Conservation (phyloP, 352 stramenopile species). For the Phytophthora citrophthora region DNA sequence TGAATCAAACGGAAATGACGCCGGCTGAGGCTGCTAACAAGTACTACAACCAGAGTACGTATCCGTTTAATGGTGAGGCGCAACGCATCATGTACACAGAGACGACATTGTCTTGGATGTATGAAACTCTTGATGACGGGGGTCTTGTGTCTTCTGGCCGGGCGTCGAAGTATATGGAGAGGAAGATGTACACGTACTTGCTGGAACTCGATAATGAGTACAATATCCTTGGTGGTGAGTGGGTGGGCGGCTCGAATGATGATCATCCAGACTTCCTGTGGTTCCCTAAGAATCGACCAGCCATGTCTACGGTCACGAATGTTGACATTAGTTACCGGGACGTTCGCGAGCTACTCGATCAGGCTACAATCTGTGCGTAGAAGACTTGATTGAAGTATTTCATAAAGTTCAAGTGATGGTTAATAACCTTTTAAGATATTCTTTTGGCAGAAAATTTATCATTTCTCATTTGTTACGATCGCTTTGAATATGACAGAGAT, state of each 20-base stretch:
- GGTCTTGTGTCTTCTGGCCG: constrained; percentile 20
- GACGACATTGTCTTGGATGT: constrained; percentile 34
- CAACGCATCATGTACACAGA: constrained; percentile 38
- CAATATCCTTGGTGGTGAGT: constrained; percentile 36
- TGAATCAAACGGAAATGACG: constrained; percentile 21
- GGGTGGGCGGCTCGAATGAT: constrained; percentile 24
- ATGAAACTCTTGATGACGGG: constrained; percentile 26
- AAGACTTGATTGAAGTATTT: no score
- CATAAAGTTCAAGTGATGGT: no score
- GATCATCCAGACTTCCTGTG: constrained; percentile 39
- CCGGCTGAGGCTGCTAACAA: constrained; percentile 20
- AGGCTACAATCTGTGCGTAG: no score
- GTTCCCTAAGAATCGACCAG: background rate
- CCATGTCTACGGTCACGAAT: no score
- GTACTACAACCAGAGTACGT: constrained; percentile 31
- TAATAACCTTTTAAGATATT: no score
- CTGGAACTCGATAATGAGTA: constrained; percentile 25
- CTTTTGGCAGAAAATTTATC: no score
- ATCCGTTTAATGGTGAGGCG: constrained; percentile 41
- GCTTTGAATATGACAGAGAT: background rate
- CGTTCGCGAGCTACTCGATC: no score
- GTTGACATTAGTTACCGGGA: no score
- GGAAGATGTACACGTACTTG: constrained; percentile 29
- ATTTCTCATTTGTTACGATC: no score
- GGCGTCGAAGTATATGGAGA: background rate